Conservation (phyloP, 225 moss, liverwort and hornwort species). For the Marchantia polymorpha region DNA sequence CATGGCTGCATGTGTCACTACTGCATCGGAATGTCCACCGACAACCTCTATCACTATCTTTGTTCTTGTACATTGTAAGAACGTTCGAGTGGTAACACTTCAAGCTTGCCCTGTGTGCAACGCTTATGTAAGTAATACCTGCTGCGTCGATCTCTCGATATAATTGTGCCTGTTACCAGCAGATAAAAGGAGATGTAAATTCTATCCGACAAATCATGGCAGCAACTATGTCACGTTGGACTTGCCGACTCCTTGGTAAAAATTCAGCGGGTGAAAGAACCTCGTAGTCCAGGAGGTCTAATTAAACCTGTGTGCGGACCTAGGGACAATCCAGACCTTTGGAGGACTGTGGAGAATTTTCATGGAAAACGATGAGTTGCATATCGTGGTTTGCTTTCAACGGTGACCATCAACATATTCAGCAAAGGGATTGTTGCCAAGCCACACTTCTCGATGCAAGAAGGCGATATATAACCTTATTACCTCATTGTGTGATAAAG, state of each 20-base stretch:
- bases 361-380: too few species aligned
- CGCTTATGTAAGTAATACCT: slow-evolving; percentile 40
- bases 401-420: too few species aligned
- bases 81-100: slow-evolving; percentile 34
- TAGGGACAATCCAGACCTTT: too few species aligned
- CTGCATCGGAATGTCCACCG: slow-evolving; percentile 16
- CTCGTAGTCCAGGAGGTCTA: too few species aligned
- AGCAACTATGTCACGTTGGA: neutral
- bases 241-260: neutral
- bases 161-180: slow-evolving; percentile 32
- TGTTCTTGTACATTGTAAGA: slow-evolving; percentile 21
- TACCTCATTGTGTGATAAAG: too few species aligned
- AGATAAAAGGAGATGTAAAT: neutral
- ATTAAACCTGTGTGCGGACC: too few species aligned
- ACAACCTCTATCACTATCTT: slow-evolving; percentile 11
- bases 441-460: too few species aligned
- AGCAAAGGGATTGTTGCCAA: too few species aligned
- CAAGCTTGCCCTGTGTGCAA: slow-evolving; percentile 35
- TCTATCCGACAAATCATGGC: neutral
- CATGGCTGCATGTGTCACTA: slow-evolving; percentile 5
- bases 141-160: slow-evolving; percentile 32
- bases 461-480: too few species aligned
- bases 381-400: too few species aligned
- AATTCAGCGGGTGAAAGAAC: neutral
- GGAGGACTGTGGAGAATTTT: too few species aligned